phyloP scores from a whole-genome alignment of 108 stramenopile species.

The Ochromonas danica region DNA sequence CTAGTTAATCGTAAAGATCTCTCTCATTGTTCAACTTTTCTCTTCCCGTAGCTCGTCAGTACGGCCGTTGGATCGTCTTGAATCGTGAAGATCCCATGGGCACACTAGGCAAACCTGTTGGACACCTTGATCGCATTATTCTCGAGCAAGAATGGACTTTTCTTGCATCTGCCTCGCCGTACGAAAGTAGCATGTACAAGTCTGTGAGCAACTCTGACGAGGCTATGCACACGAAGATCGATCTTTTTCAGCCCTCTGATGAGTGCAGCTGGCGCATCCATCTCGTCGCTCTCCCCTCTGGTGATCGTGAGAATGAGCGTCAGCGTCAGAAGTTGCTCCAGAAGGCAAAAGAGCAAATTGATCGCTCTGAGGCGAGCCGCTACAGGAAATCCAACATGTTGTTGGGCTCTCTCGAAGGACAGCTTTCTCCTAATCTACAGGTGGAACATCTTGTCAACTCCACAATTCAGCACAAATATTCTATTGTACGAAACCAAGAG shows the following conservation, averaged over 20 bases:
- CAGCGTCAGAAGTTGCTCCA: neutral
- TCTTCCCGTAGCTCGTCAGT: conserved; percentile 26
- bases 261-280: conserved; percentile 28
- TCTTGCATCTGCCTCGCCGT: conserved; percentile 24
- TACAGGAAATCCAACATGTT: neutral
- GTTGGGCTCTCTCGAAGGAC: neutral
- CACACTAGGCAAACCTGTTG: conserved; percentile 13
- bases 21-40: no score
- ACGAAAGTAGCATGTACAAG: neutral
- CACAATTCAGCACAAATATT: neutral
- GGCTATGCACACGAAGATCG: neutral
- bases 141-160: conserved; percentile 29
- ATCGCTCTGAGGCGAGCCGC: neutral
- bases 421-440: neutral
- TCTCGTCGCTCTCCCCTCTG: neutral
- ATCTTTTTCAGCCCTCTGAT: conserved; percentile 29
- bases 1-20: no score
- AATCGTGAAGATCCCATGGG: conserved; percentile 29
- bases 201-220: neutral
- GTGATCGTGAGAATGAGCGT: neutral
- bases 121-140: conserved; percentile 13
- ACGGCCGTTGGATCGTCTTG: conserved; percentile 30
- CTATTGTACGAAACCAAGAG: neutral
- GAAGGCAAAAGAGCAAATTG: conserved; percentile 24
- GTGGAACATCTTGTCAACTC: neutral